Evolutionary conservation across 1,284 basidiomycete genomes (phyloP).

Genomic region (Ustilago curta): DNA sequence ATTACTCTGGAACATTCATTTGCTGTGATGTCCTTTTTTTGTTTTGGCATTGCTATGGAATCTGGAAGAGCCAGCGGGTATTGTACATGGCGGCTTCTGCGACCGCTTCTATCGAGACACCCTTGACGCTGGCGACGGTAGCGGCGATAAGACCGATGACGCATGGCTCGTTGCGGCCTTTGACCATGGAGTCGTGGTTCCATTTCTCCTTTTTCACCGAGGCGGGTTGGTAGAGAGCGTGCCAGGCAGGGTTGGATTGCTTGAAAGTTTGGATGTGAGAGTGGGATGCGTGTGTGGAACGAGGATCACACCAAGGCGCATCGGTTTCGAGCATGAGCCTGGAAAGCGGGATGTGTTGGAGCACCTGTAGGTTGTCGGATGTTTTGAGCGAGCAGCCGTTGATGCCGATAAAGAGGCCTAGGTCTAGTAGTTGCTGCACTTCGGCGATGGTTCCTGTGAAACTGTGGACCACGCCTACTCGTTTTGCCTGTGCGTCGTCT

Average conservation of each 20-base stretch:
- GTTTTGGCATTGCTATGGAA: constrained; percentile 12
- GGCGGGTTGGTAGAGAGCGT: constrained; percentile 74
- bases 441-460: constrained; percentile 82
- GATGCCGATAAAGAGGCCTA: constrained; percentile 74
- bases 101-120: constrained; percentile 75
- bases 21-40: too few species aligned
- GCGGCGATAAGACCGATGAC: constrained; percentile 82
- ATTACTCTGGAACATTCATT: neutral
- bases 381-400: constrained; percentile 90
- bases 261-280: constrained; percentile 74
- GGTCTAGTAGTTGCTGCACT: constrained; percentile 76
- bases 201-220: constrained; percentile 78
- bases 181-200: constrained; percentile 76
- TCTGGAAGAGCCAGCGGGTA: constrained; percentile 54
- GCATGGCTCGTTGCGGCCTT: constrained; percentile 85
- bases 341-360: constrained; percentile 76
- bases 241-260: constrained; percentile 69
- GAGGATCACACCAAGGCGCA: constrained; percentile 80
- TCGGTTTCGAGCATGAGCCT: constrained; percentile 82
- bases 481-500: constrained; percentile 19
- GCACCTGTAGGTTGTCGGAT: constrained; percentile 77
- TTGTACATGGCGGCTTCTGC: constrained; percentile 66
- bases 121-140: constrained; percentile 77
- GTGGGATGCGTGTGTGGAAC: constrained; percentile 80
- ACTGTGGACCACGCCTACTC: constrained; percentile 79